Conservation (phyloP, 306 rosid species). For the Inga oerstediana region DNA sequence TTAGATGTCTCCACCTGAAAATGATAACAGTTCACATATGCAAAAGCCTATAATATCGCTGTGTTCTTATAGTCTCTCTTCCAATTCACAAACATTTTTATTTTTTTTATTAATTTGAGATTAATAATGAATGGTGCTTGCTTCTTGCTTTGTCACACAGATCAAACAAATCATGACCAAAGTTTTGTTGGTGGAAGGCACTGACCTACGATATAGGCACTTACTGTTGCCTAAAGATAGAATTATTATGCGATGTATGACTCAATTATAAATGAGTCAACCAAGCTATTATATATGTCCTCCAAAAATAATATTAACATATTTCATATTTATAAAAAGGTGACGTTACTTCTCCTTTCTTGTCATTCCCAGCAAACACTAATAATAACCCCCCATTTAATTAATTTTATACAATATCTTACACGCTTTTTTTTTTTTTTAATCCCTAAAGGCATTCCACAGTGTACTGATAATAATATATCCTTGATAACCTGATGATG, state of each 20-base stretch:
- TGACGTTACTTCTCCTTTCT: neutral
- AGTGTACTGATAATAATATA: neutral
- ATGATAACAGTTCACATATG: neutral
- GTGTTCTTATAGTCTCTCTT: neutral
- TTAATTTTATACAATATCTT: neutral
- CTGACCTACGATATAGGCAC: neutral
- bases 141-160: neutral
- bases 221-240: neutral
- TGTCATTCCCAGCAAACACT: neutral
- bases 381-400: neutral
- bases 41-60: conserved; percentile 2
- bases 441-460: neutral
- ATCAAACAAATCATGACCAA: neutral
- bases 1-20: neutral
- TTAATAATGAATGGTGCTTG: neutral
- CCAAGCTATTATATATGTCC: neutral
- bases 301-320: neutral
- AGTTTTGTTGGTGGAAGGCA: conserved; percentile 13
- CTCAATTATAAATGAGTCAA: neutral
- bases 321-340: neutral
- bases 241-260: conserved; percentile 1
- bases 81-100: neutral
- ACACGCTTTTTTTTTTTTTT: neutral
- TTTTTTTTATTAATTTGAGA: no score
- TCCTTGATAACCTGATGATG: no score